Base-by-base conservation (phyloP, 352 stramenopile species). In the Globisporangium carolinianum region DNA sequence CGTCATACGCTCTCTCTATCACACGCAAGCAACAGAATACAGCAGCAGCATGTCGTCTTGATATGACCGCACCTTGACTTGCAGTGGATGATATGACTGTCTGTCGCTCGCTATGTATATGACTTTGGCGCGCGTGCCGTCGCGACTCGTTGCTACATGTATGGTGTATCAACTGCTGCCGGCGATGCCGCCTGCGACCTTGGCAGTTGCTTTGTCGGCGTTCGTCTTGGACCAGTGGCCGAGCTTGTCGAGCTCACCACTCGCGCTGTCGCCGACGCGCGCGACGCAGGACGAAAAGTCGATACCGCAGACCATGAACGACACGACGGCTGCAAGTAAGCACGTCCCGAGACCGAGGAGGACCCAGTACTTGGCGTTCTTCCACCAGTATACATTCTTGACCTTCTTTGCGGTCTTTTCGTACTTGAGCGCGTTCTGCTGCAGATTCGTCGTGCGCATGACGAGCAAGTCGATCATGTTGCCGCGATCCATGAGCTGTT, bases 391-490 rank as follows among this genome's bases (percentile, higher is more conserved):
- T 24, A 83, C 72, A 56, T 87, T 88, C 69, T 97, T 94, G 61
- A 99, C 77, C 61, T 94, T 93, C 58, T 90, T 94, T 41, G 83
- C 88, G 5, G 79, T 87, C 60, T 94, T 93, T 67, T 99, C 91
- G 69, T 98, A 99, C 55, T 97, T 97, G 68, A 98, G 93, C 3
- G 97, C 96, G 62, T 98, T 88, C 51, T 98, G 88, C 67, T 98
- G 96, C 18, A 99, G 75, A 57, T 96, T 87, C 65, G 98, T 93
- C 1, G 84, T 92, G 14, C 83, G 78, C 58, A 78, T 80, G 24
- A 94, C 82, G 6, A 92, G 58, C 32, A 91, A 50, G 69, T 99
- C 96, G 63, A 99, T 98, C 71, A 98, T 98, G 69, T 99, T 97
- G 38, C 97, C 97, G 48, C 97, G 77, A 62, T 99, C 95, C 72